Conservation (phyloP, 805 yeast species). For the Suhomyces pyralidae region DNA sequence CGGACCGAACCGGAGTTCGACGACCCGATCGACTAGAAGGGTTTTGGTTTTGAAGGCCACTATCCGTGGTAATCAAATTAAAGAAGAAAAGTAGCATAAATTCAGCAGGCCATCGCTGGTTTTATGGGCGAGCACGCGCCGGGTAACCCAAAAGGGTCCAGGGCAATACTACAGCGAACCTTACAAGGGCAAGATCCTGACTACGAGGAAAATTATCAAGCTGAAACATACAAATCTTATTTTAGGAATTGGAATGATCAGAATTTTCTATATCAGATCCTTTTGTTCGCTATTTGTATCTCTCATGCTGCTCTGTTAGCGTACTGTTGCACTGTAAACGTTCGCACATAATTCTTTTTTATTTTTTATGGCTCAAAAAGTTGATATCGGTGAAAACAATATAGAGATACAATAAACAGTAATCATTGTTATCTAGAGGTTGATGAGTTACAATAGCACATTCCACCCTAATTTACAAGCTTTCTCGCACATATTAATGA, state of each 20-base stretch:
- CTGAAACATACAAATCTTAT: background rate
- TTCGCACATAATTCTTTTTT: background rate
- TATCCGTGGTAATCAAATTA: slow-evolving; percentile 34
- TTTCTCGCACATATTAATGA: background rate
- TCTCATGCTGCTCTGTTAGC: background rate
- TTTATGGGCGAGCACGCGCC: slow-evolving; percentile 1
- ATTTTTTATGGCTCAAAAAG: background rate
- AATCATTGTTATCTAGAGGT: background rate
- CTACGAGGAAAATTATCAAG: background rate
- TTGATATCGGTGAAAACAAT: background rate
- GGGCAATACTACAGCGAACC: background rate
- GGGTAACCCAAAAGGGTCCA: background rate
- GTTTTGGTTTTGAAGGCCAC: slow-evolving; percentile 30
- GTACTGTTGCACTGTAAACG: background rate
- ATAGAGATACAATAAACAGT: background rate
- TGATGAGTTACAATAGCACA: background rate
- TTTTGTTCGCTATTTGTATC: background rate
- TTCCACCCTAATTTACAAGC: background rate
- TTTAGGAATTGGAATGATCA: background rate
- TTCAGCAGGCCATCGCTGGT: background rate
- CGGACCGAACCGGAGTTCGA: slow-evolving; percentile 16
- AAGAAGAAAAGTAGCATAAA: background rate
- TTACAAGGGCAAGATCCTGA: background rate
- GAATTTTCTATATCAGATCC: background rate
- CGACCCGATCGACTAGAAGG: slow-evolving; percentile 22